phyloP scores from a whole-genome alignment of 345 rosid species.

The Brassica napus region DNA sequence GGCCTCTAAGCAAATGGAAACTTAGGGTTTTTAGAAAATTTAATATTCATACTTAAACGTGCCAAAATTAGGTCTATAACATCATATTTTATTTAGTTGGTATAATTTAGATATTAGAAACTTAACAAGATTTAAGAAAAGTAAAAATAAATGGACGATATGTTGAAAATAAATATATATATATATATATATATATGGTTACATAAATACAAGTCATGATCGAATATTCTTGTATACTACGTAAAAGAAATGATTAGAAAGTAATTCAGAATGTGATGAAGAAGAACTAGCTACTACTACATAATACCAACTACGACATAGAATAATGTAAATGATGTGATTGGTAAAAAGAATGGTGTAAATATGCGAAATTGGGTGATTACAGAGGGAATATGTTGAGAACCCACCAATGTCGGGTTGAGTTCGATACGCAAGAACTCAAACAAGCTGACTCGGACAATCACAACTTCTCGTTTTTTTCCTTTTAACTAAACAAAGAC shows the following conservation, averaged over 20 bases:
- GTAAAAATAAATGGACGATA: no score
- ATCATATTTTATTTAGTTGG: neutral
- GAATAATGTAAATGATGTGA: constrained; percentile 5
- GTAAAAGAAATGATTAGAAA: neutral
- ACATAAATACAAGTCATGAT: neutral
- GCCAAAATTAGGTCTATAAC: neutral
- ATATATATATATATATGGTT: neutral
- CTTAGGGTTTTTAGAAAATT: neutral
- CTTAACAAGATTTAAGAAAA: neutral
- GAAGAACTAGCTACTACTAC: neutral
- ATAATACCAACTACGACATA: neutral
- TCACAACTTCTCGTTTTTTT: constrained; percentile 9
- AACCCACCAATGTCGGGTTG: constrained; percentile 3
- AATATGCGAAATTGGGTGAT: neutral
- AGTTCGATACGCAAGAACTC: constrained; percentile 31
- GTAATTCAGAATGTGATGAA: neutral
- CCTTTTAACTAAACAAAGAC: neutral
- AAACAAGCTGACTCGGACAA: constrained; percentile 36
- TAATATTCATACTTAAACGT: neutral
- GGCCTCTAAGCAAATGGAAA: neutral
- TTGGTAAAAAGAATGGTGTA: constrained; percentile 10
- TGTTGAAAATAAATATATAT: neutral
- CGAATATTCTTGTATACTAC: neutral
- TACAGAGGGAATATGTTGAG: neutral
- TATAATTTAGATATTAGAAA: neutral